Percentiles rank a stretch among this genome's conserved stretches.
These are phyloP conservation scores for Polygonum maritimum DNA, from an alignment of 148 eudicot genomes.

Conservation along the genomic window DNA sequence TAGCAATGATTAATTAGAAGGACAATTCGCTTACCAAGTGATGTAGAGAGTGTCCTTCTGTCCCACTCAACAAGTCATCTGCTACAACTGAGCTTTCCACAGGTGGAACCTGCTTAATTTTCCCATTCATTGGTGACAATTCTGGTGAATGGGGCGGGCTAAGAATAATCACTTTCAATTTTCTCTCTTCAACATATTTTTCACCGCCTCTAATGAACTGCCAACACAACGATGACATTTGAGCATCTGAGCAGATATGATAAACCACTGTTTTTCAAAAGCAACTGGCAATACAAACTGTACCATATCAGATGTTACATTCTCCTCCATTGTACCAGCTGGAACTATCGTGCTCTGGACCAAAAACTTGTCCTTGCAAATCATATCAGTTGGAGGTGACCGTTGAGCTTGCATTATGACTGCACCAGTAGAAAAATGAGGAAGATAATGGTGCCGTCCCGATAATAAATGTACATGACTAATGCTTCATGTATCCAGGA, in stretches of 20 bases:
- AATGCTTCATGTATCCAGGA: background rate
- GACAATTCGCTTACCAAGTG: background rate
- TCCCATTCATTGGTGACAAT: constrained; percentile 43
- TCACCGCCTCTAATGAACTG: constrained; percentile 59
- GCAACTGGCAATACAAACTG: background rate
- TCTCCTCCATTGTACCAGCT: constrained; percentile 62
- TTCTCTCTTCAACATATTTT: constrained; percentile 59
- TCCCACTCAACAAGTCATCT: background rate
- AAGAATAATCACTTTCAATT: constrained; percentile 66
- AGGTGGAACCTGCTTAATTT: constrained; percentile 15
- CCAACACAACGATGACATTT: background rate
- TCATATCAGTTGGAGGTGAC: constrained; percentile 51
- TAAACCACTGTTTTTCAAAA: constrained; percentile 5
- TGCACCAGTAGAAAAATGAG: constrained; percentile 23
- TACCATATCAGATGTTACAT: constrained; percentile 66
- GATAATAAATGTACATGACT: background rate
- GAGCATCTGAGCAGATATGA: background rate
- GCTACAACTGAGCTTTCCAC: background rate
- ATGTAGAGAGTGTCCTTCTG: background rate
- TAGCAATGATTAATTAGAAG: constrained; percentile 11
- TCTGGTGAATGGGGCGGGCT: constrained; percentile 56
- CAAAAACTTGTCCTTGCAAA: constrained; percentile 92
- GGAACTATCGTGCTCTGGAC: constrained; percentile 77
- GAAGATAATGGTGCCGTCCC: background rate
- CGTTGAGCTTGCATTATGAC: constrained; percentile 90